Evolutionary conservation across 2,329 filamentous ascomycete genomes (phyloP), one percentile per base, ranked within the genome.

Genomic region (Penicillium italicum): DNA sequence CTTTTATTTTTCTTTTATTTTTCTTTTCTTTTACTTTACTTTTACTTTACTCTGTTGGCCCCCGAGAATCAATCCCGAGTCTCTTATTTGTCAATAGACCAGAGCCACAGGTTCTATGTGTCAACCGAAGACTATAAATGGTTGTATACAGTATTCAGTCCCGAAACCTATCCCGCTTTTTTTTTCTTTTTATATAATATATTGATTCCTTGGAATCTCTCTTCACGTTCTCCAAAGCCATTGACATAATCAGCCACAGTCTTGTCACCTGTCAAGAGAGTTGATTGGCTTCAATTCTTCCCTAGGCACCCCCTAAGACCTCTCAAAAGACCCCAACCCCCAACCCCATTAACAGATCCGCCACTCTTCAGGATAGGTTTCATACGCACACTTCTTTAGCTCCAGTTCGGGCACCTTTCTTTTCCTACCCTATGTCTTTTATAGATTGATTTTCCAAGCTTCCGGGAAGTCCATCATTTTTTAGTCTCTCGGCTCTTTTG

Each of bases 211-310:
- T 28, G 26, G 26, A 28, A 28, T 7, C 9, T 20, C 3, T 28
- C 12, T n/a, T 11, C 11, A 16, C 16, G 22, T 41, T 10, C 38
- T 36, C 22, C 2, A 2, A 48, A 37, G 45, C 45, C 46, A 48
- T 50, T 50, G 46, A 50, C 51, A 48, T 37, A 34, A 24, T 18
- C 53, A 59, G 56, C 53, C 58, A 58, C 56, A 56, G 22, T 5
- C 11, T 40, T 40, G 20, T 10, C 37, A 41, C 22, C 18, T 41
- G 22, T 9, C 40, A 43, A 31, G 45, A 7, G 20, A 33, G 36
- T 53, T 36, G 38, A 49, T 49, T 53, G 28, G 34, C 36, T 36
- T 53, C 36, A 41, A 20, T n/a, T 18, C 24, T 24, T 26, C n/a
- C 12, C n/a, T n/a, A n/a, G n/a, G n/a, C n/a, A n/a, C n/a, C n/a